Conservation (phyloP, 495 filamentous ascomycete genomes). For the Talaromyces proteolyticus region DNA sequence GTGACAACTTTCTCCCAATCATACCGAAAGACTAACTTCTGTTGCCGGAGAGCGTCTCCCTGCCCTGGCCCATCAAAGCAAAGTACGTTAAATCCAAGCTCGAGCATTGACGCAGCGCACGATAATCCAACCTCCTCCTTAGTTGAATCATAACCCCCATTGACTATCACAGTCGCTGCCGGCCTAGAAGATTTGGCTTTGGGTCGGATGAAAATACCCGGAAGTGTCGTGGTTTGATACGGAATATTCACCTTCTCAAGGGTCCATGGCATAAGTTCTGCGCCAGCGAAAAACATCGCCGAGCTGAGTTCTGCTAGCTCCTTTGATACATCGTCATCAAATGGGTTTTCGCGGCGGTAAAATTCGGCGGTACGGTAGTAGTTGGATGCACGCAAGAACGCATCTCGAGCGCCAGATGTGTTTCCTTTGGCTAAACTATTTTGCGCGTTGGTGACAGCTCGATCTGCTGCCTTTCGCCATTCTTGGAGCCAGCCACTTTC, state of each 20-base stretch:
- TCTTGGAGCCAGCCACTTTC: slow-evolving; percentile 24
- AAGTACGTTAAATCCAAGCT: slow-evolving; percentile 35
- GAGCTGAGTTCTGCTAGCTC: slow-evolving; percentile 3
- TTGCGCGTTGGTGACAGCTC: slow-evolving; percentile 7
- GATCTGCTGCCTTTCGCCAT: slow-evolving; percentile 25
- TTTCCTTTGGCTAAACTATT: background rate
- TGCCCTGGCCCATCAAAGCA: slow-evolving; percentile 41
- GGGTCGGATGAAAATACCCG: slow-evolving; percentile 5
- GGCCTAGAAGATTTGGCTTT: background rate
- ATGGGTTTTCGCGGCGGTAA: slow-evolving; percentile 29
- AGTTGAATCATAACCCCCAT: slow-evolving; percentile 29
- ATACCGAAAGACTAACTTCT: slow-evolving; percentile 32
- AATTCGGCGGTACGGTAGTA: slow-evolving; percentile 37
- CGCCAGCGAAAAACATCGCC: background rate
- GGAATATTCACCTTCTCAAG: slow-evolving; percentile 5
- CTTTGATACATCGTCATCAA: slow-evolving; percentile 8
- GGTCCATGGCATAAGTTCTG: background rate
- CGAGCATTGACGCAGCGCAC: slow-evolving; percentile 22
- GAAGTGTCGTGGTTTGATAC: slow-evolving; percentile 7
- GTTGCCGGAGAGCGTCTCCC: slow-evolving; percentile 23
- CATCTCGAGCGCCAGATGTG: slow-evolving; percentile 24
- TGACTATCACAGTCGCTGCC: slow-evolving; percentile 27
- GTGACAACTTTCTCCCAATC: slow-evolving; percentile 38
- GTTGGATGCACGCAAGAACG: slow-evolving; percentile 24
- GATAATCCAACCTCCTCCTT: slow-evolving; percentile 31